These are phyloP conservation scores for Exophiala dermatitidis DNA, from an alignment of 2,329 filamentous ascomycete genomes.

Conservation along the genomic window DNA sequence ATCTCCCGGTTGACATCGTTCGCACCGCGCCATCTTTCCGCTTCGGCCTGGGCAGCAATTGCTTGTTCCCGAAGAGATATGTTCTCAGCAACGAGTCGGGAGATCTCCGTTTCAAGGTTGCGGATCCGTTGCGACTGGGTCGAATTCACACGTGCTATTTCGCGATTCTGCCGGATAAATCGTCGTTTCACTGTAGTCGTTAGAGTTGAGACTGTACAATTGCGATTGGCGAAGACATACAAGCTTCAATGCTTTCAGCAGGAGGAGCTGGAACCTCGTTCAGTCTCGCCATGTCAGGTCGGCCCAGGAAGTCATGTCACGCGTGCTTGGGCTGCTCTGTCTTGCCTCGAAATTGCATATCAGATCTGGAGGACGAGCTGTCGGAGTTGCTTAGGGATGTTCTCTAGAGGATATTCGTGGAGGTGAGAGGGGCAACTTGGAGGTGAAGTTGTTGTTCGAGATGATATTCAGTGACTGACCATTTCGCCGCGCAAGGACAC, in stretches of 20 bases:
- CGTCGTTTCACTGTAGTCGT: constrained; percentile 50
- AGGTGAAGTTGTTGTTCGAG: no score
- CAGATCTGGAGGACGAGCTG: background rate
- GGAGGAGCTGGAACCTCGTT: constrained; percentile 40
- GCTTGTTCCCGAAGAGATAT: constrained; percentile 53
- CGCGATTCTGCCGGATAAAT: constrained; percentile 59
- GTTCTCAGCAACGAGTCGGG: constrained; percentile 54
- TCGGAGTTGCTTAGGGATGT: no score
- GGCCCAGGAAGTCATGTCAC: constrained; percentile 4
- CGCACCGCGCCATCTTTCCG: constrained; percentile 43
- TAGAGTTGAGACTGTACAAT: background rate
- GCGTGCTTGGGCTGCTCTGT: background rate
- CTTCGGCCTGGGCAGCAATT: constrained; percentile 49
- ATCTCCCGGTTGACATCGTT: constrained; percentile 43
- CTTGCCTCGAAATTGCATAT: background rate
- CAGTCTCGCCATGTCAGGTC: constrained; percentile 41
- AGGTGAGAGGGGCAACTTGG: no score
- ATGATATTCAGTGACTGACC: no score
- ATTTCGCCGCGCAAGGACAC: no score
- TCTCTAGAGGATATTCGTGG: no score
- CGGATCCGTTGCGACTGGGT: constrained; percentile 58
- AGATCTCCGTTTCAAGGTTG: constrained; percentile 55
- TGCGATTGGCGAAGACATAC: constrained; percentile 32
- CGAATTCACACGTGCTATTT: constrained; percentile 58
- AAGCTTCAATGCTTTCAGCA: constrained; percentile 42